These are phyloP conservation scores for Yamadazyma siamensis DNA, from an alignment of 1,139 yeast genomes.

Conservation along the genomic window DNA sequence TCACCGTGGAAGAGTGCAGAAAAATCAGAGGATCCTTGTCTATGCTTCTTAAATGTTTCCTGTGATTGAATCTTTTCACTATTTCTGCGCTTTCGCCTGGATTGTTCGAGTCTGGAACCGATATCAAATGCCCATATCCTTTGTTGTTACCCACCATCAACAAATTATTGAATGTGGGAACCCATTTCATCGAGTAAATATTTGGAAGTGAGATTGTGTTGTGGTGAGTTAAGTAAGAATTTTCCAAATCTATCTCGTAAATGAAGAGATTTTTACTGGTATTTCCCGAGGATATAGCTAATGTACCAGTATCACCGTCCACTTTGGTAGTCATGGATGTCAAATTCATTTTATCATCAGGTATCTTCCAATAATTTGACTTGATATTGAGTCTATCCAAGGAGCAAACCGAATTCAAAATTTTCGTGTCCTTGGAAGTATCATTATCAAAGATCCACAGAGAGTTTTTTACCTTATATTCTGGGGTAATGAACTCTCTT, in stretches of 20 bases:
- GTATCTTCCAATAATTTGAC: slow-evolving; percentile 71
- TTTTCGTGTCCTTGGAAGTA: slow-evolving; percentile 28
- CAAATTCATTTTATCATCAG: slow-evolving; percentile 54
- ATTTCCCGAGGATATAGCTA: slow-evolving; percentile 68
- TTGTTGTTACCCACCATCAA: slow-evolving; percentile 67
- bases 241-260: slow-evolving; percentile 50
- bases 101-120: slow-evolving; percentile 48
- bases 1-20: slow-evolving; percentile 21
- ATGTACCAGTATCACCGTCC: slow-evolving; percentile 31
- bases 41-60: slow-evolving; percentile 47
- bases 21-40: slow-evolving; percentile 18
- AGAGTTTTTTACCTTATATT: slow-evolving; percentile 6
- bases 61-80: slow-evolving; percentile 70
- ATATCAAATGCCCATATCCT: slow-evolving; percentile 66
- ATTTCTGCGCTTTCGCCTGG: slow-evolving; percentile 64
- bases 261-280: slow-evolving; percentile 56
- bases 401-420: slow-evolving; percentile 40
- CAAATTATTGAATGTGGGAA: slow-evolving; percentile 32
- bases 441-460: slow-evolving; percentile 26
- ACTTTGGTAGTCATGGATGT: slow-evolving; percentile 45
- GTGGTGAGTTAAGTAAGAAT: slow-evolving; percentile 59
- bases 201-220: slow-evolving; percentile 72
- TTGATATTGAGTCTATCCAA: slow-evolving; percentile 42
- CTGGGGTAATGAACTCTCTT: slow-evolving; percentile 14
- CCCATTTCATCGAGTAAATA: slow-evolving; percentile 66